These are phyloP conservation scores for Beauveria brongniartii DNA, from an alignment of 2,329 filamentous ascomycete species.

Conservation along the genomic window DNA sequence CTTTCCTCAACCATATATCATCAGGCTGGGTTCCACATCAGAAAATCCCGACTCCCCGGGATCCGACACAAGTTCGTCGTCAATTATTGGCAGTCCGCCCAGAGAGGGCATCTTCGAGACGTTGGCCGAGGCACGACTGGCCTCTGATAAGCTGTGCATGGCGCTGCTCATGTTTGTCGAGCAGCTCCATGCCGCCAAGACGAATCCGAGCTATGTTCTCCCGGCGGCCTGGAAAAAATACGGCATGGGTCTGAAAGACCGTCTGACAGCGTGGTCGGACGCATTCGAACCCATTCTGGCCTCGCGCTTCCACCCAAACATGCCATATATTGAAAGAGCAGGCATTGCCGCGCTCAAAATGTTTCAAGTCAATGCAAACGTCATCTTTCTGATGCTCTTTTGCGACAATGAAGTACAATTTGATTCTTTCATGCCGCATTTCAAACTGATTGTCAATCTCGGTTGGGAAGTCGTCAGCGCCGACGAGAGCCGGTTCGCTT, in stretches of 20 bases:
- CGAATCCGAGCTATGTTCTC: constrained; percentile 45
- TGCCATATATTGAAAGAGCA: constrained; percentile 48
- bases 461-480: constrained; percentile 52
- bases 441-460: constrained; percentile 47
- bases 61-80: constrained; percentile 35
- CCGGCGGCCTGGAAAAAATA: constrained; percentile 40
- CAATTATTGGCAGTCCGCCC: constrained; percentile 20
- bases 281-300: constrained; percentile 49
- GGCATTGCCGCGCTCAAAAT: constrained; percentile 56
- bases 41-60: constrained; percentile 29
- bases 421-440: constrained; percentile 44
- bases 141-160: constrained; percentile 49
- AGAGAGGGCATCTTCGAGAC: constrained; percentile 33
- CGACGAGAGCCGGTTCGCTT: constrained; percentile 43
- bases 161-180: constrained; percentile 52
- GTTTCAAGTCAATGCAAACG: constrained; percentile 49
- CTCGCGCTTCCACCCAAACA: constrained; percentile 38
- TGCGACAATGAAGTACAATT: constrained; percentile 51
- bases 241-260: constrained; percentile 38
- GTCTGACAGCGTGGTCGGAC: constrained; percentile 45
- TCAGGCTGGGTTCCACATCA: constrained; percentile 30
- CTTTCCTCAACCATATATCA: constrained; percentile 54
- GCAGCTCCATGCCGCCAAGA: constrained; percentile 38
- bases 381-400: constrained; percentile 54
- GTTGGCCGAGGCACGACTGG: constrained; percentile 45